phyloP scores from a whole-genome alignment of 352 stramenopile species.

The Phytopythium delawarense region DNA sequence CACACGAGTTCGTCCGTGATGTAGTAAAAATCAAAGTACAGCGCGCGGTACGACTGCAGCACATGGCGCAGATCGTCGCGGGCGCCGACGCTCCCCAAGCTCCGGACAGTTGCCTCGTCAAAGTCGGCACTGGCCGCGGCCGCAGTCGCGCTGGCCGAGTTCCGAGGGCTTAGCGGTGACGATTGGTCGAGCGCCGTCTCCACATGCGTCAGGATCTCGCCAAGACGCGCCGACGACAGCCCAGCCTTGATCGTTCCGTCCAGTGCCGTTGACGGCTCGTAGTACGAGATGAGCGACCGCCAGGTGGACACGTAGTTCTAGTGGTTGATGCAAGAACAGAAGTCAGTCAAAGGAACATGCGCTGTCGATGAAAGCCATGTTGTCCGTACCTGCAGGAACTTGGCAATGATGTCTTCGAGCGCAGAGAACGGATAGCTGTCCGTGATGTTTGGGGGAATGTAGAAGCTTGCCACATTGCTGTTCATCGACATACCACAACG shows the following conservation, averaged over 20 bases:
- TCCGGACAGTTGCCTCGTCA: conserved; percentile 19
- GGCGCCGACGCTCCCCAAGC: conserved; percentile 12
- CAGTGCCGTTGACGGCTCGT: conserved; percentile 28
- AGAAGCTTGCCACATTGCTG: conserved; percentile 79
- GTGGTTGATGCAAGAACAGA: not conserved
- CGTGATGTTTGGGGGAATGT: conserved; percentile 77
- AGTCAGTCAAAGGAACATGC: conserved; percentile 4
- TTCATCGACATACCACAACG: conserved; percentile 1
- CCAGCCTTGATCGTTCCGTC: conserved; percentile 21
- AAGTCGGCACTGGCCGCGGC: conserved; percentile 25
- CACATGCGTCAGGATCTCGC: conserved; percentile 54
- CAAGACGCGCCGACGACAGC: conserved; percentile 24
- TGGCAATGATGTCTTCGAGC: conserved; percentile 84
- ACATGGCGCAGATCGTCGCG: conserved; percentile 55
- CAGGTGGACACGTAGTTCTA: conserved; percentile 81
- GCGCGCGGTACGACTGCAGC: conserved; percentile 70
- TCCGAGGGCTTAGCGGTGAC: conserved; percentile 64
- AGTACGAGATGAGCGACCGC: conserved; percentile 68
- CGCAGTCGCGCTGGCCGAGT: conserved; percentile 23
- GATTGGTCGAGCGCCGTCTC: conserved; percentile 61
- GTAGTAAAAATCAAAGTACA: conserved; percentile 91
- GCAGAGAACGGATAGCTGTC: conserved; percentile 83
- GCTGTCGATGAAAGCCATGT: too few species aligned
- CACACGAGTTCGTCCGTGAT: conserved; percentile 88
- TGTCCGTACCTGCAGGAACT: conserved; percentile 72